Evolutionary conservation across 1,139 yeast genomes (phyloP).

Genomic region (Chernovozyma aurita): DNA sequence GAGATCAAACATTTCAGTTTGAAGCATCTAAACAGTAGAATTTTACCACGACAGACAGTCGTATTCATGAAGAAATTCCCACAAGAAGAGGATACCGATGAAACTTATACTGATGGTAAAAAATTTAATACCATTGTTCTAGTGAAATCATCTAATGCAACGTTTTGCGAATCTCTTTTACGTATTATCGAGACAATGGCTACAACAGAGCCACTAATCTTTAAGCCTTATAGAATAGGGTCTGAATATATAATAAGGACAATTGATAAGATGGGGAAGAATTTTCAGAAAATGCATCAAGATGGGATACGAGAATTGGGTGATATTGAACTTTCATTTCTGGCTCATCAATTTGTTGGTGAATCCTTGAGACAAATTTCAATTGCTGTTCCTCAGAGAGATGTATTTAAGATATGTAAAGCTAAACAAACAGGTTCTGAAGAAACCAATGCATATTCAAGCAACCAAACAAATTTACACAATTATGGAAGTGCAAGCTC

Average conservation of each 20-base stretch:
- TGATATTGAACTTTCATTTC: conserved; percentile 3
- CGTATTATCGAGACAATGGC: conserved; percentile 3
- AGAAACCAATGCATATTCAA: no score
- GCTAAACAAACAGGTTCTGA: no score
- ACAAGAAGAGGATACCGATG: no score
- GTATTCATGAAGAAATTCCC: conserved; percentile 8
- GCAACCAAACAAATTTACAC: background rate
- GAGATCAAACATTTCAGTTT: conserved; percentile 8
- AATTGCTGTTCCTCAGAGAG: conserved; percentile 1
- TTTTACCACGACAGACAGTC: conserved; percentile 10
- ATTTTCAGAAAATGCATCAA: background rate
- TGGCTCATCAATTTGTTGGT: conserved; percentile 1
- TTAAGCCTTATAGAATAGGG: conserved; percentile 2
- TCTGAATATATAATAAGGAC: conserved; percentile 3
- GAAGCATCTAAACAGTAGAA: conserved; percentile 5
- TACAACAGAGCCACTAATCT: conserved; percentile 1
- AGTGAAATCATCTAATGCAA: conserved; percentile 7
- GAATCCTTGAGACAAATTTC: conserved; percentile 4
- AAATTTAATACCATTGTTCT: conserved; percentile 11
- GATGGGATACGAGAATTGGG: conserved; percentile 3
- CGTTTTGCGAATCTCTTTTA: conserved; percentile 6
- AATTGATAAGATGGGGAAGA: background rate
- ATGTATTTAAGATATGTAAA: background rate
- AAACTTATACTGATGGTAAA: background rate
- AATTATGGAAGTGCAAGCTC: background rate